Evolutionary conservation across 495 filamentous ascomycete genomes (phyloP).

Genomic region (Darksidea phi): DNA sequence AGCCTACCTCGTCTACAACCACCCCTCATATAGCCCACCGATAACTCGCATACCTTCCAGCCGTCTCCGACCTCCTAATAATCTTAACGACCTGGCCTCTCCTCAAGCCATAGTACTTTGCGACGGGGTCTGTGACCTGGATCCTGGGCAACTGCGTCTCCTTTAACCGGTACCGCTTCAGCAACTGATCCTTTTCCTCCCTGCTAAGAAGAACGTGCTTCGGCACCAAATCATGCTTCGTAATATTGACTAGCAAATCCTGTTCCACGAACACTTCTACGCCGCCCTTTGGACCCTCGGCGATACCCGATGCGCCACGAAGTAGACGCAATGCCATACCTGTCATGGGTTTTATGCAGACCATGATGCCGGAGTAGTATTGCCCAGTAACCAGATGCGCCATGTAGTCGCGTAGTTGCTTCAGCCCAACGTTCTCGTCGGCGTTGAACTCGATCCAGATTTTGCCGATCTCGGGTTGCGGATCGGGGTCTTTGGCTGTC

Average conservation of each 20-base stretch:
- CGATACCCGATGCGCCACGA: constrained; percentile 82
- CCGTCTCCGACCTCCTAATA: constrained; percentile 77
- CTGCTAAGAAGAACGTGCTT: constrained; percentile 86
- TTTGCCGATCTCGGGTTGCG: constrained; percentile 64
- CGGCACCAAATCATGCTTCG: constrained; percentile 93
- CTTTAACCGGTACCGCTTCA: constrained; percentile 90
- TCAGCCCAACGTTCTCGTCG: constrained; percentile 76
- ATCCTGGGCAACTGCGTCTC: constrained; percentile 95
- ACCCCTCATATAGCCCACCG: constrained; percentile 59
- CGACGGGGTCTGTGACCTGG: constrained; percentile 84
- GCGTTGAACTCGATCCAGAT: constrained; percentile 92
- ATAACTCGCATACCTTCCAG: constrained; percentile 73
- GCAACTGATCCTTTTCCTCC: constrained; percentile 80
- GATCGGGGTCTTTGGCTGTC: constrained; percentile 62
- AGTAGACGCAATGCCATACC: constrained; percentile 76
- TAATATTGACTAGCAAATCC: constrained; percentile 96
- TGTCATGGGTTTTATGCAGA: constrained; percentile 77
- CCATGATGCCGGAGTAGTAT: constrained; percentile 84
- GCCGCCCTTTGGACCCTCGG: constrained; percentile 58
- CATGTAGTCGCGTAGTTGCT: constrained; percentile 86
- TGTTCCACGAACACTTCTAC: constrained; percentile 95
- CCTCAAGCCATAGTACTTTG: constrained; percentile 85
- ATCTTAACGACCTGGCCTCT: constrained; percentile 98
- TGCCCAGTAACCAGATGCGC: constrained; percentile 72
- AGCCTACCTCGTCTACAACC: too few relatives aligned